phyloP scores from a whole-genome alignment of 108 stramenopile species.

The Discostella stelligeroides region DNA sequence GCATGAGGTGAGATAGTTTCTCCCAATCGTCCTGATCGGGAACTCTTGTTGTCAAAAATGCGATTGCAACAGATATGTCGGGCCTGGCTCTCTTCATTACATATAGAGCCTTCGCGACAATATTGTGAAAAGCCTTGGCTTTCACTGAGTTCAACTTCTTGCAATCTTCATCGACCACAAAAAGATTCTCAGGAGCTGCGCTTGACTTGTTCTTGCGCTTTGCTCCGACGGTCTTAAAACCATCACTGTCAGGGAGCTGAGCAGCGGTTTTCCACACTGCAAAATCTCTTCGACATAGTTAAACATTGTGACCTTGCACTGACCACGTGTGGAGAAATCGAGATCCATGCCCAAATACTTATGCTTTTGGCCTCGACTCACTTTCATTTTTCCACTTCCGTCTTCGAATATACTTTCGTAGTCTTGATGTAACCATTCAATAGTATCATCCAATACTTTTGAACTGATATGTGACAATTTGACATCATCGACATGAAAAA shows the following conservation, averaged over 20 bases:
- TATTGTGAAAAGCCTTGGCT: not conserved
- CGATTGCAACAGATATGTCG: constrained; percentile 6
- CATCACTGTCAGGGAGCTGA: not conserved
- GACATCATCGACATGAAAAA: constrained; percentile 45
- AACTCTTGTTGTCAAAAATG: constrained; percentile 38
- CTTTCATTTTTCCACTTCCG: constrained; percentile 14
- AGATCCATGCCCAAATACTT: constrained; percentile 18
- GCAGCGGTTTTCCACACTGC: not conserved
- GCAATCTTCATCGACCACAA: constrained; percentile 6
- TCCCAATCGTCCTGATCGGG: constrained; percentile 35
- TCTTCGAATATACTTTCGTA: constrained; percentile 34
- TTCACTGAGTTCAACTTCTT: not conserved
- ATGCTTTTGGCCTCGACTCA: constrained; percentile 6
- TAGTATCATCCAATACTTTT: constrained; percentile 18
- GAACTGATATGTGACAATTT: constrained; percentile 40
- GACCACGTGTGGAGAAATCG: not conserved
- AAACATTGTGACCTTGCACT: constrained; percentile 7
- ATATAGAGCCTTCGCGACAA: not conserved
- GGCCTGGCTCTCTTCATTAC: constrained; percentile 6
- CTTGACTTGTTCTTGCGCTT: not conserved
- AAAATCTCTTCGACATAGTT: constrained; percentile 1
- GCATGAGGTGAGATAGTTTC: constrained; percentile 35
- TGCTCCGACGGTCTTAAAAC: not conserved
- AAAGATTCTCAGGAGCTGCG: constrained; percentile 12
- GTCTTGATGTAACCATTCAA: constrained; percentile 4